These are phyloP conservation scores for Pharnaceum exiguum DNA, from an alignment of 148 eudicot species.

Conservation along the genomic window DNA sequence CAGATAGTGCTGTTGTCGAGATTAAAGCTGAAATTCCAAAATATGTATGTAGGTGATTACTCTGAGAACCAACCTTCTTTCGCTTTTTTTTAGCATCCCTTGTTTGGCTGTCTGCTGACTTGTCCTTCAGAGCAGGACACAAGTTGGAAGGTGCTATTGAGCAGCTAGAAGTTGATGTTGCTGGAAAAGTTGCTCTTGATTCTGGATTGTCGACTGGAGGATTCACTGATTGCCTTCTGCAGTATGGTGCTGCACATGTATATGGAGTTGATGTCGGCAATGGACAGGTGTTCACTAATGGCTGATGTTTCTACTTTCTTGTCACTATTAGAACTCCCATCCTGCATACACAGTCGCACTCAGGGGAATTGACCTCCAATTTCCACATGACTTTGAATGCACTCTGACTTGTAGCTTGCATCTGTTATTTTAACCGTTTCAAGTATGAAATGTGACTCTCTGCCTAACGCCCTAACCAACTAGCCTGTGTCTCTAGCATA, in stretches of 20 bases:
- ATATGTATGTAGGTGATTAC: slow-evolving; percentile 99
- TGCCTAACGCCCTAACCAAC: too few species aligned
- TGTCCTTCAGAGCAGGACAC: slow-evolving; percentile 77
- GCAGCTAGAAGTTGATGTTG: slow-evolving; percentile 76
- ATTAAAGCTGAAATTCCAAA: slow-evolving; percentile 92
- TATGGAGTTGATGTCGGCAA: slow-evolving; percentile 98
- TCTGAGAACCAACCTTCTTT: slow-evolving; percentile 25
- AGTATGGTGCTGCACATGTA: slow-evolving; percentile 76
- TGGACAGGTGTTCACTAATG: slow-evolving; percentile 66
- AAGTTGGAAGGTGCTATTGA: slow-evolving; percentile 96
- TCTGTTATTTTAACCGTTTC: too few species aligned
- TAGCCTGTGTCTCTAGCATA: too few species aligned
- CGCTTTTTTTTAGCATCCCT: neutral
- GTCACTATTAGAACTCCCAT: neutral
- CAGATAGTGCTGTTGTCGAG: slow-evolving; percentile 88
- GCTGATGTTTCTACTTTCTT: neutral
- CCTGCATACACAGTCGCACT: neutral
- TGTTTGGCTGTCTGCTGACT: slow-evolving; percentile 9
- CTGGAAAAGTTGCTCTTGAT: slow-evolving; percentile 91
- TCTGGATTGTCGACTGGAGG: slow-evolving; percentile 98
- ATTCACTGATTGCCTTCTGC: slow-evolving; percentile 96
- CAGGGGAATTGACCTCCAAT: too few species aligned
- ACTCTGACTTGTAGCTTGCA: too few species aligned
- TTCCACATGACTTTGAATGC: too few species aligned
- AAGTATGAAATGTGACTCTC: too few species aligned